Base-by-base conservation (phyloP, 805 yeast genomes). In the Wickerhamiella brachini region DNA sequence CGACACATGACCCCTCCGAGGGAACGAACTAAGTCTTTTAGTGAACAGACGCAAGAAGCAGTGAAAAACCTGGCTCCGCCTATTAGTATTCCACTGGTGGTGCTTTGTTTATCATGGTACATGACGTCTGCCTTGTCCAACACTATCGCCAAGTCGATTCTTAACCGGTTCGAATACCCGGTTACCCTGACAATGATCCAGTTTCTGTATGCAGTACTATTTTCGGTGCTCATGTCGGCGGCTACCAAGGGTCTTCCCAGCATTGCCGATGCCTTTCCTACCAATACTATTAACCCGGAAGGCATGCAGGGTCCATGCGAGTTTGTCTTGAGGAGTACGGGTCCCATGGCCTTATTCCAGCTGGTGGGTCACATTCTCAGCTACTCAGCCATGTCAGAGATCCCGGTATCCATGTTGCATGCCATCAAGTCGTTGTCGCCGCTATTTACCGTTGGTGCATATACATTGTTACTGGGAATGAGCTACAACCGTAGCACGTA, bases 291-390 rank as follows among this genome's bases (percentile, higher is more conserved):
- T 17, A 41, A 54, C 38, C 51, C 57, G 10, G 5, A 48, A 5
- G 59, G 60, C 5, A 56, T 60, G 55, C 42, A 50, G 54, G 57
- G 57, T 15, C 66, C 66, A 3, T 59, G 64, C 20, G 46, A 48
- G 41, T 56, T 55, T 12, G 63, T 67, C 48, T 53, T 67, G 31
- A 47, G 49, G 26, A 54, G 65, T 50, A 86, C 95, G 0, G 76
- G 86, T 21, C 97, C 97, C 18, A 87, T 90, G 95, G 97, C 97
- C 7, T 71, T 81, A 54, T 93, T 90, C 69, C 97, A 90, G 70
- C 85, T 90, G 57, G 71, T 82, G 20, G 98, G 97, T 20, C 97
- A 90, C 66, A 79, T 89, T 55, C 78, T 94, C 13, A 79, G 94
- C 7, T 96, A 89, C 64, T 84, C 85, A 62, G 90, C 97, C n/a